Percentiles rank a stretch among this genome's conserved stretches.
Conservation (phyloP, 148 eudicot species). For the Heliamphora exappendiculata region DNA sequence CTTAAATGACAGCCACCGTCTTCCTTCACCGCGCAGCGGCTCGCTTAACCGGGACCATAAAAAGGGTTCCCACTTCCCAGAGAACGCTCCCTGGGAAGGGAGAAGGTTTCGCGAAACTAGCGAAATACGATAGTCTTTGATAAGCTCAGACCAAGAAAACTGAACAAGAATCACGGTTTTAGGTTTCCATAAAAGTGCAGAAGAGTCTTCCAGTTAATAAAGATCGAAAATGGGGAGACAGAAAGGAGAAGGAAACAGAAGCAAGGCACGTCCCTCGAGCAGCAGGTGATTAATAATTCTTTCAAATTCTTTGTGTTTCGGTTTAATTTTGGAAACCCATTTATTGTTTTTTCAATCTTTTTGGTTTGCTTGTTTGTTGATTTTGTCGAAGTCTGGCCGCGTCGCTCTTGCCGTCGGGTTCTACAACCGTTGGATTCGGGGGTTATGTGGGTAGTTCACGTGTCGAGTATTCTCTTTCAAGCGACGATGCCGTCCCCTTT, state of each 20-base stretch:
- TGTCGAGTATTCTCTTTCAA: slow-evolving; percentile 50
- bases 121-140: background rate
- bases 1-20: too few relatives aligned
- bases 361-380: background rate
- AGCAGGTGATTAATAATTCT: slow-evolving; percentile 49
- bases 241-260: slow-evolving; percentile 81
- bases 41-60: too few relatives aligned
- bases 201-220: background rate
- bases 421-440: slow-evolving; percentile 74
- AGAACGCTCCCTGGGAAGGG: background rate
- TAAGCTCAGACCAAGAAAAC: too few relatives aligned
- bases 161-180: background rate
- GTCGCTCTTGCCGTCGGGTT: slow-evolving; percentile 63
- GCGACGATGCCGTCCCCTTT: slow-evolving; percentile 39
- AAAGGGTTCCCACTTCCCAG: background rate
- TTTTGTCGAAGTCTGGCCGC: slow-evolving; percentile 57
- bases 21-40: too few relatives aligned
- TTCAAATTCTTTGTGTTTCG: background rate
- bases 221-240: slow-evolving; percentile 57
- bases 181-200: background rate
- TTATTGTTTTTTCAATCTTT: background rate
- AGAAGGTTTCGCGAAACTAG: background rate
- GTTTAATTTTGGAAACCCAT: background rate
- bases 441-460: slow-evolving; percentile 83
- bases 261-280: slow-evolving; percentile 89